Evolutionary conservation across 768 basidiomycete genomes (phyloP), one percentile per base, ranked within the genome.

Genomic region (Tricholomella constricta): DNA sequence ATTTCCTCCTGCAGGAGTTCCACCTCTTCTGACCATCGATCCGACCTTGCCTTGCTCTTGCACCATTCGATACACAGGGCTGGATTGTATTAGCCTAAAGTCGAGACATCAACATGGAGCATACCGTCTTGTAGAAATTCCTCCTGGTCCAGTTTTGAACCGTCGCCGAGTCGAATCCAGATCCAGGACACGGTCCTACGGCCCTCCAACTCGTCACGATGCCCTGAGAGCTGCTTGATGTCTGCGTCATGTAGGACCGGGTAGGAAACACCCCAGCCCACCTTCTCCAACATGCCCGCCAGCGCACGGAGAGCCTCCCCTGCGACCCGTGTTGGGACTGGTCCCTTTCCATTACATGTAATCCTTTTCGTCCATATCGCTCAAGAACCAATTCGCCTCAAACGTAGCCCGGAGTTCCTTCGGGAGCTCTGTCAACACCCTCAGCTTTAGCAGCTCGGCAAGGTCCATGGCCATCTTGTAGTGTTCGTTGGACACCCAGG

Each of bases 401-500:
- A 72, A 59, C 69, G 70, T 47, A 27, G 54, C 76, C 60, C 72
- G 75, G 60, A 71, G 72, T 58, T 75, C 67, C 64, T 49, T 73
- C 57, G 64, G 56, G 45, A 58, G 54, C 58, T 5, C 59, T 58
- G 58, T 58, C 67, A 76, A 70, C 48, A 23, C 56, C 15, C 51
- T 51, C 69, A 67, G 45, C 73, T 78, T 78, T 52, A 65, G 2
- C 59, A 62, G 3, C 69, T 75, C 60, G 51, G 23, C 14, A 61
- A 47, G 56, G 29, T 63, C 65, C 75, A 71, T 60, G 57, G 71
- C 72, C 59, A 57, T 48, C 67, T 73, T 68, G 64, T 79, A 79
- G 63, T 71, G 32, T 52, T 76, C 68, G 47, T n/a, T 58, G 36
- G 72, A 65, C 60, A 80, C 73, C 78, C 77, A 81, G 51, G 59